Base-by-base conservation (phyloP, 2,329 filamentous ascomycete species). In the Volutella citrinella region DNA sequence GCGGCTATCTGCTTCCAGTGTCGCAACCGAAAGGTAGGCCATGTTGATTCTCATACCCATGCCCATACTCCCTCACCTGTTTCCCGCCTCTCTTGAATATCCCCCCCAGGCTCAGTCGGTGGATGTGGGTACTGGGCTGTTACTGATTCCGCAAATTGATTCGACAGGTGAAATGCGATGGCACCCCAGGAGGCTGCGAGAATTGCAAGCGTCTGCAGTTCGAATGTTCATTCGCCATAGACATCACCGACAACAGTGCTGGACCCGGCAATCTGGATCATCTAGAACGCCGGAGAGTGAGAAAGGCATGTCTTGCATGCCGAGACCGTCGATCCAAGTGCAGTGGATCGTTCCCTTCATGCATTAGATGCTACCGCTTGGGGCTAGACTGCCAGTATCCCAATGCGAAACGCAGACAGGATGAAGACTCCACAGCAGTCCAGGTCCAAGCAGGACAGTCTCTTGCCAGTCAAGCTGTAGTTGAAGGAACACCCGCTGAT, bases 1-100 rank as follows among this genome's bases (percentile, higher is more conserved):
- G n/a, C n/a, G n/a, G n/a, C n/a, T n/a, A 43, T 43, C 19, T 43
- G 39, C 16, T 33, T 34, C 3, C 40, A 43, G 17, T 43, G 40
- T 28, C 40, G 40, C 15, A 43, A 43, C 21, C 39, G 40, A 10
- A 43, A 43, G 25, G 40, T 43, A 15, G 34, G 1, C 28, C 2
- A 24, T n/a, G n/a, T n/a, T 6, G 6, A 19, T 10, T 3, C 14
- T 19, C 20, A 12, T n/a, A 14, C 16, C 2, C 15, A n/a, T n/a
- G 10, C 11, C 7, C n/a, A n/a, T n/a, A n/a, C n/a, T n/a, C n/a
- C n/a, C n/a, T n/a, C n/a, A n/a, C n/a, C n/a, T n/a, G n/a, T n/a
- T n/a, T n/a, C n/a, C n/a, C n/a, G n/a, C n/a, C n/a, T n/a, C n/a
- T n/a, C n/a, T n/a, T n/a, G n/a, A n/a, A n/a, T n/a, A n/a, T n/a